These are phyloP conservation scores for Candida incommunis DNA, from an alignment of 805 yeast species.

Conservation along the genomic window DNA sequence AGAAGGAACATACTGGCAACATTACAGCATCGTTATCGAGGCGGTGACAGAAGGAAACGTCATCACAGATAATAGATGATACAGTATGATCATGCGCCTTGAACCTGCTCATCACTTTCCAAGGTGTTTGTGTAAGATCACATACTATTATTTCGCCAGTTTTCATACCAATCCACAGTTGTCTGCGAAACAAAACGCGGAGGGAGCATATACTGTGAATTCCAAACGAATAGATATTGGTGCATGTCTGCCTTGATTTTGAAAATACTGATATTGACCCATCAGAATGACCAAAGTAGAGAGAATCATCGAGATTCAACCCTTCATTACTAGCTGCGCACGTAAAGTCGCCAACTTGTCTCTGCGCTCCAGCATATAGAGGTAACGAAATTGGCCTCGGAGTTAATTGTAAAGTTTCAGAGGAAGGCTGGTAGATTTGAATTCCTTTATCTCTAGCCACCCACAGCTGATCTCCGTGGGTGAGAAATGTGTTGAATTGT, in stretches of 20 bases:
- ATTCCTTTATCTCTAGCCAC: background rate
- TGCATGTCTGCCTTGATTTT: background rate
- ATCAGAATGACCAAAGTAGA: background rate
- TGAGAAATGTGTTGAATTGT: background rate
- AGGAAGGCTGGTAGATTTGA: background rate
- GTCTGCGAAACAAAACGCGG: slow-evolving; percentile 1
- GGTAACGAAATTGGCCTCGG: background rate
- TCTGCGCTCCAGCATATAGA: background rate
- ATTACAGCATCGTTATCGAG: slow-evolving; percentile 8
- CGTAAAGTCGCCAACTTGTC: background rate
- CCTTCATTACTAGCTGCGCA: background rate
- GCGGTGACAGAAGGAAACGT: slow-evolving; percentile 6
- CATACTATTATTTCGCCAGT: slow-evolving; percentile 24
- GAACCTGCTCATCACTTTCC: slow-evolving; percentile 24
- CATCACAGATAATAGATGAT: slow-evolving; percentile 9
- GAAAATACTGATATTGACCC: background rate
- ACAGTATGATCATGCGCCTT: slow-evolving; percentile 22
- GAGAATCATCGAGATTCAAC: background rate
- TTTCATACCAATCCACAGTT: slow-evolving; percentile 25
- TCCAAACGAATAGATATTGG: background rate
- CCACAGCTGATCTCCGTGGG: background rate
- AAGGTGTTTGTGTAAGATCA: slow-evolving; percentile 17
- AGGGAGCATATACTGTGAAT: background rate
- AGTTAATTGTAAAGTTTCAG: background rate
- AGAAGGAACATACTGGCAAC: slow-evolving; percentile 15